These are phyloP conservation scores for Corylus americana DNA, from an alignment of 306 rosid species.

Conservation along the genomic window DNA sequence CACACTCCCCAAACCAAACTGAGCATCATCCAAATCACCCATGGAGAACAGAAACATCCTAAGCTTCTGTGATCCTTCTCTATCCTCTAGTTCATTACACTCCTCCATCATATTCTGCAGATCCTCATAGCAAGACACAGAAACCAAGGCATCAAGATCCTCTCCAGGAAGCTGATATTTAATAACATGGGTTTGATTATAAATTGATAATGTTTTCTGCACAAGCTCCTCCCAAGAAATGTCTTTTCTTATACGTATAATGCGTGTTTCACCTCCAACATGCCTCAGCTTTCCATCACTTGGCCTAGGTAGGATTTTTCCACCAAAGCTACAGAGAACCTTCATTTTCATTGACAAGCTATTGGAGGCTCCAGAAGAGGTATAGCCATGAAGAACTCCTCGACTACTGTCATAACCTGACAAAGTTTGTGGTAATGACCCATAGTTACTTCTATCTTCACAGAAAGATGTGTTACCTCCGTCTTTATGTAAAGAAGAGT, in stretches of 20 bases:
- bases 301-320: slow-evolving; percentile 82
- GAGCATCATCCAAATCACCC: slow-evolving; percentile 67
- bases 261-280: slow-evolving; percentile 89
- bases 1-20: slow-evolving; percentile 49
- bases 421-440: slow-evolving; percentile 47
- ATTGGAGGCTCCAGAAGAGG: slow-evolving; percentile 58
- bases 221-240: slow-evolving; percentile 72
- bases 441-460: slow-evolving; percentile 53
- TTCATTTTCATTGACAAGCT: slow-evolving; percentile 56
- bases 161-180: slow-evolving; percentile 96
- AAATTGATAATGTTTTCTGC: slow-evolving; percentile 56
- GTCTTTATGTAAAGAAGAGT: slow-evolving; percentile 43
- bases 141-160: slow-evolving; percentile 92
- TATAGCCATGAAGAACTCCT: slow-evolving; percentile 43
- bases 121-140: slow-evolving; percentile 81
- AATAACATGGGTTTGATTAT: slow-evolving; percentile 55
- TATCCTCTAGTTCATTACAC: slow-evolving; percentile 48
- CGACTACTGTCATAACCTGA: slow-evolving; percentile 50
- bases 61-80: slow-evolving; percentile 57
- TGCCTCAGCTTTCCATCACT: slow-evolving; percentile 80
- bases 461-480: slow-evolving; percentile 43
- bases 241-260: slow-evolving; percentile 65
- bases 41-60: slow-evolving; percentile 69
- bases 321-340: slow-evolving; percentile 86
- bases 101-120: slow-evolving; percentile 86